A percentile compares a stretch with the other conserved stretches of the same genome.
phyloP scores from a whole-genome alignment of 805 yeast genomes.

The Wickerhamomyces chambardii region DNA sequence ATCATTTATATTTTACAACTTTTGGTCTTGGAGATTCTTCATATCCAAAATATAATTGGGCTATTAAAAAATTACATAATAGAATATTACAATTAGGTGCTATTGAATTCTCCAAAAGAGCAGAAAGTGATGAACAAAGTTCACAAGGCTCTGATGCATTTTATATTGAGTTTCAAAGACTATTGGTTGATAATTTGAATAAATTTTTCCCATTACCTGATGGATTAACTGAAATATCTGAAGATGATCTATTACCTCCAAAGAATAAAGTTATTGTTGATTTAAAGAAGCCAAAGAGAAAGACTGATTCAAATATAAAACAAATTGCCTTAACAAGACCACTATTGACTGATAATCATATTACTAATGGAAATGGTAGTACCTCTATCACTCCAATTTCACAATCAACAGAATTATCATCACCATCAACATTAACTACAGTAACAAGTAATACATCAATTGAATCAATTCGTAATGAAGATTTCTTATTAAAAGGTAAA shows the following conservation, averaged over 20 bases:
- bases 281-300: conserved; percentile 18
- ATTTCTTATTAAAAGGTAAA: conserved; percentile 25
- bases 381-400: too few species aligned
- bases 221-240: conserved; percentile 21
- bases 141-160: conserved; percentile 71
- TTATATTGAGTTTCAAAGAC: conserved; percentile 65
- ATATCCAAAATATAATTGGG: conserved; percentile 82
- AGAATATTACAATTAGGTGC: conserved; percentile 81
- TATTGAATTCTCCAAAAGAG: conserved; percentile 54
- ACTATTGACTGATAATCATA: neutral
- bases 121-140: conserved; percentile 85
- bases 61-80: conserved; percentile 74
- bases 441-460: neutral
- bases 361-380: too few species aligned
- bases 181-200: conserved; percentile 28
- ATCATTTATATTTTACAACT: conserved; percentile 54
- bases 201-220: conserved; percentile 25
- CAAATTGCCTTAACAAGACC: conserved; percentile 21
- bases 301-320: conserved; percentile 19
- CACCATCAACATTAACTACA: neutral
- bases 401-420: conserved; percentile 11
- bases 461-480: neutral
- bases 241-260: conserved; percentile 29
- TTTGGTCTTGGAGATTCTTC: conserved; percentile 94
- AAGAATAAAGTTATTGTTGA: conserved; percentile 20